These are phyloP conservation scores for Termitomyces sp. DNA, from an alignment of 768 basidiomycete species.

Conservation along the genomic window DNA sequence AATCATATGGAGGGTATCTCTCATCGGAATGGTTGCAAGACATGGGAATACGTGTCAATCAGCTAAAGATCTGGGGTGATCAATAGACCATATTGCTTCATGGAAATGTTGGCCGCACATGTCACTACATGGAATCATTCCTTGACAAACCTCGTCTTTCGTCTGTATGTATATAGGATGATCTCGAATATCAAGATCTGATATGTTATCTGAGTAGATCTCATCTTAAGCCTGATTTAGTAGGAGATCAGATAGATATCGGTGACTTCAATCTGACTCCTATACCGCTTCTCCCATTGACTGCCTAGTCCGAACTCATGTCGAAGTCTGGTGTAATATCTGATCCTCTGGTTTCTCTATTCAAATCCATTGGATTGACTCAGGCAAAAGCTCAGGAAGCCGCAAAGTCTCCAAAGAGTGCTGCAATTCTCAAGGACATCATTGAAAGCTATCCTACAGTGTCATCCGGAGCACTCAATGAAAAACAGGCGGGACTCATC, in stretches of 20 bases:
- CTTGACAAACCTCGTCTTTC: not conserved
- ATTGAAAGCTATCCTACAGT: constrained; percentile 50
- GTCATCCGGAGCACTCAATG: constrained; percentile 48
- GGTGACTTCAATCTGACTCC: not conserved
- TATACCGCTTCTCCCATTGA: not conserved
- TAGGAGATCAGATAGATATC: not conserved
- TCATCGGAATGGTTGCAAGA: constrained; percentile 4
- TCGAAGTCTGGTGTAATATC: constrained; percentile 21
- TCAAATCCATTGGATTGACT: constrained; percentile 73
- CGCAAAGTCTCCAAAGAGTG: constrained; percentile 74
- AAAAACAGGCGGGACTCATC: constrained; percentile 70
- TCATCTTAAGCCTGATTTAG: constrained; percentile 11
- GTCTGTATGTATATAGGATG: not conserved
- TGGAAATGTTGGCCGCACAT: not conserved
- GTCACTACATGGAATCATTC: not conserved
- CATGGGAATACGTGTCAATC: not conserved
- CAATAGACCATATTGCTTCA: not conserved
- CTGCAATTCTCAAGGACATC: constrained; percentile 60
- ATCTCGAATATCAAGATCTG: too few species aligned
- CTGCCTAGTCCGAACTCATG: constrained; percentile 11
- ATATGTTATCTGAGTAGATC: constrained; percentile 6
- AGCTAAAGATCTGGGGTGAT: not conserved
- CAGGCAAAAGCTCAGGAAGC: constrained; percentile 78
- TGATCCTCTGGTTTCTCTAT: constrained; percentile 39
- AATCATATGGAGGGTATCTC: not conserved